Evolutionary conservation across 257 asterid species (phyloP).

Genomic region (Fraxinus quadrangulata): DNA sequence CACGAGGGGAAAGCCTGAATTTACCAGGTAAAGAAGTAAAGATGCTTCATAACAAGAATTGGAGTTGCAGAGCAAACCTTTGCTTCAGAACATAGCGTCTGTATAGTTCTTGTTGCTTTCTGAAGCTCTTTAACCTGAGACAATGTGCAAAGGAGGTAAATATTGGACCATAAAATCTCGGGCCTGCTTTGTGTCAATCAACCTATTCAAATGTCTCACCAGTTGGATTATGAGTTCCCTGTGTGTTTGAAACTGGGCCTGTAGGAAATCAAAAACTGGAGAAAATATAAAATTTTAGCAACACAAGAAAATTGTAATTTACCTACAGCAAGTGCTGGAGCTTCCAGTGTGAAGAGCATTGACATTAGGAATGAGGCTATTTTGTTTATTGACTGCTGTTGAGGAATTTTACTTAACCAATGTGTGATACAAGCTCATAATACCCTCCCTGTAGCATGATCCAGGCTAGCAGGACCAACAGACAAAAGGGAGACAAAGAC

Average conservation of each 20-base stretch:
- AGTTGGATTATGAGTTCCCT: slow-evolving; percentile 59
- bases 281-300: slow-evolving; percentile 25
- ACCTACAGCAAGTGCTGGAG: background rate
- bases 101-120: slow-evolving; percentile 85
- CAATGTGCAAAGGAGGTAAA: slow-evolving; percentile 13
- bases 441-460: background rate
- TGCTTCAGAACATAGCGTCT: slow-evolving; percentile 85
- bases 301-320: slow-evolving; percentile 16
- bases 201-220: slow-evolving; percentile 52
- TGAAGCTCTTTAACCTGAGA: slow-evolving; percentile 82
- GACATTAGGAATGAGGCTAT: background rate
- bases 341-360: background rate
- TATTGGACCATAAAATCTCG: slow-evolving; percentile 18
- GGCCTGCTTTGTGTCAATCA: slow-evolving; percentile 13
- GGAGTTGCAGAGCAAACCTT: slow-evolving; percentile 51
- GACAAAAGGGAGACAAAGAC: slow-evolving; percentile 9
- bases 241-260: slow-evolving; percentile 64
- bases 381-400: background rate
- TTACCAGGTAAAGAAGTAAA: slow-evolving; percentile 10
- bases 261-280: slow-evolving; percentile 76
- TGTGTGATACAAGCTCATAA: background rate
- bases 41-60: slow-evolving; percentile 18
- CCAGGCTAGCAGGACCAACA: background rate
- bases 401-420: background rate
- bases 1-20: background rate